phyloP scores from a whole-genome alignment of 2,329 filamentous ascomycete species.

The Leptographium procerum region DNA sequence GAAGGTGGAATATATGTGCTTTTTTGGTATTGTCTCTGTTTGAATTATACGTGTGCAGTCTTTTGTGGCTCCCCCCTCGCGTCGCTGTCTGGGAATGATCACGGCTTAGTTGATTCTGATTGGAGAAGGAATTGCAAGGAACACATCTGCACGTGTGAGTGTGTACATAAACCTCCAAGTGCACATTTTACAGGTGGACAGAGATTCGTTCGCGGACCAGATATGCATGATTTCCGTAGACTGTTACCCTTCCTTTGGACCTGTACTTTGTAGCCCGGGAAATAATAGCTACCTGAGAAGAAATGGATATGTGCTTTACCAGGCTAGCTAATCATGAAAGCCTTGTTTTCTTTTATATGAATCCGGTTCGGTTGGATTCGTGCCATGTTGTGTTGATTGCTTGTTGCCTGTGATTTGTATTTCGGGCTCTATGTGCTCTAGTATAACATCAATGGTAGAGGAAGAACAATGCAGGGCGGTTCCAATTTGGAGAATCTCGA shows the following conservation, averaged over 20 bases:
- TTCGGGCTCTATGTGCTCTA: no score
- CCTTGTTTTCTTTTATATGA: not conserved
- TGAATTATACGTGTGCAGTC: no score
- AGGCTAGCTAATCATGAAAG: not conserved
- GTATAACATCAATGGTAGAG: no score
- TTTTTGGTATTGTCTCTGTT: no score
- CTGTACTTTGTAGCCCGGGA: not conserved
- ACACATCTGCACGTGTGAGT: not conserved
- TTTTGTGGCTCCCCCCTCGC: not conserved
- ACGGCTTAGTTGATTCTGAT: no score
- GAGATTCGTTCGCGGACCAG: not conserved
- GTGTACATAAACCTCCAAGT: not conserved
- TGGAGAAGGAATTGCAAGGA: not conserved
- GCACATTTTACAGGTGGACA: not conserved
- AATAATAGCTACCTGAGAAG: not conserved
- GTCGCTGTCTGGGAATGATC: no score
- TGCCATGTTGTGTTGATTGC: no score
- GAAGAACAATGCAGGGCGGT: not conserved
- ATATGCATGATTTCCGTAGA: not conserved
- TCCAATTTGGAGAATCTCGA: not conserved
- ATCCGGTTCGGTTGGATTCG: no score
- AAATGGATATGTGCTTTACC: not conserved
- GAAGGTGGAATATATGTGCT: no score
- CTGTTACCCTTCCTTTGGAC: not conserved
- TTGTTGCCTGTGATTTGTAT: no score